phyloP scores from a whole-genome alignment of 345 rosid species.

The Excoecaria agallocha region DNA sequence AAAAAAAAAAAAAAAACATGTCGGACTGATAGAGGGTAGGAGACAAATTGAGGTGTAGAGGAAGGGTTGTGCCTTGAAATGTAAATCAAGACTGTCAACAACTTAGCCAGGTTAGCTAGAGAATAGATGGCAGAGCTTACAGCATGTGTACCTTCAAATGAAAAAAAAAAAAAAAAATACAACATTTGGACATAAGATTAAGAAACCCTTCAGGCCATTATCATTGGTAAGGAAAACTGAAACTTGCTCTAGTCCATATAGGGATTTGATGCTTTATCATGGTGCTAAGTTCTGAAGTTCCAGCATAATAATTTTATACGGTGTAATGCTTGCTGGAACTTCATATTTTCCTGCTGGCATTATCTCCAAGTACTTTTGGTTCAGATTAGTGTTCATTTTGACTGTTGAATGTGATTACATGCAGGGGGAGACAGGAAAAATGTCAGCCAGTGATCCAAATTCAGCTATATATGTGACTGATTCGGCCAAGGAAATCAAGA shows the following conservation, averaged over 20 bases:
- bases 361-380: not conserved
- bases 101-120: too few species aligned
- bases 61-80: too few species aligned
- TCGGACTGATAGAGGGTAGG: not conserved
- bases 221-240: not conserved
- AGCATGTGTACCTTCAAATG: not conserved
- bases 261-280: not conserved
- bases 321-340: not conserved
- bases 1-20: not conserved
- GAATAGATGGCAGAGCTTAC: not conserved
- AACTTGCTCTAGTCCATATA: not conserved
- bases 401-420: constrained; percentile 11
- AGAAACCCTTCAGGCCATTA: not conserved
- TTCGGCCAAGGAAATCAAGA: constrained; percentile 65
- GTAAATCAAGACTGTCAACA: too few species aligned
- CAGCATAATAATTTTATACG: not conserved
- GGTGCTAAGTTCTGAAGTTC: not conserved
- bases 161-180: not conserved
- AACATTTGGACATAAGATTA: not conserved
- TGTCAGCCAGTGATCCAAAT: constrained; percentile 97
- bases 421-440: constrained; percentile 94
- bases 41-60: not conserved
- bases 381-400: not conserved
- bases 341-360: not conserved
- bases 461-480: constrained; percentile 94